A percentile compares a stretch with the other conserved stretches of the same genome.
These are phyloP conservation scores for Babesia bigemina DNA, from an alignment of 169 alveolate species.

Conservation along the genomic window DNA sequence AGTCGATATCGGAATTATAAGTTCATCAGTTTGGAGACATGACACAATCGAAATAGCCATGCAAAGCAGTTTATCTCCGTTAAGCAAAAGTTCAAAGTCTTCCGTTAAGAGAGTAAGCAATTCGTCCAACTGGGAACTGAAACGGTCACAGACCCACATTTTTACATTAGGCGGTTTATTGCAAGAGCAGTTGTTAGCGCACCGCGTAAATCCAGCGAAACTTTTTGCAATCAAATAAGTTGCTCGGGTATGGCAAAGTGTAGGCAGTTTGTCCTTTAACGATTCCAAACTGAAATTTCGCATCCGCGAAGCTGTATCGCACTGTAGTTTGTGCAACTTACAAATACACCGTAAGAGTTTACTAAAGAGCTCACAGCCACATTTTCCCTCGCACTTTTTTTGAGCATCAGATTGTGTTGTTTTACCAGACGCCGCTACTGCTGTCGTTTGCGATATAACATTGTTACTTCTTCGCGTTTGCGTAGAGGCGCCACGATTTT, in stretches of 20 bases:
- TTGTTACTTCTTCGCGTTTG: neutral
- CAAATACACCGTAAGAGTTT: neutral
- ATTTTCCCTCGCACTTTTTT: neutral
- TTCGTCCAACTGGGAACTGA: neutral
- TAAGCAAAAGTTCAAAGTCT: neutral
- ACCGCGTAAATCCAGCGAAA: neutral
- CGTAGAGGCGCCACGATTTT: no score
- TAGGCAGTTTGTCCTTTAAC: conserved; percentile 3
- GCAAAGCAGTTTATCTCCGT: conserved; percentile 8
- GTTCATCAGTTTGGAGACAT: no score
- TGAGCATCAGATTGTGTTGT: no score
- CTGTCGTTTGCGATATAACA: neutral
- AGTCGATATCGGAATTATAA: neutral
- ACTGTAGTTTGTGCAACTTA: conserved; percentile 4
- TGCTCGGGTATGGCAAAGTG: conserved; percentile 19
- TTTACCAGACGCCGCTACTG: neutral
- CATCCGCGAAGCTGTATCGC: neutral
- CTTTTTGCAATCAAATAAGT: neutral
- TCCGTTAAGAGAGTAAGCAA: neutral
- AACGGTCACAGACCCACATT: neutral
- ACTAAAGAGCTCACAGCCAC: conserved; percentile 12
- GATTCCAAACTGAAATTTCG: neutral
- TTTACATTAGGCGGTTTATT: neutral
- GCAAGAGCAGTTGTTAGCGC: neutral
- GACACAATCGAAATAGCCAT: neutral